Evolutionary conservation across 345 rosid species (phyloP).

Genomic region (Garcia nutans): DNA sequence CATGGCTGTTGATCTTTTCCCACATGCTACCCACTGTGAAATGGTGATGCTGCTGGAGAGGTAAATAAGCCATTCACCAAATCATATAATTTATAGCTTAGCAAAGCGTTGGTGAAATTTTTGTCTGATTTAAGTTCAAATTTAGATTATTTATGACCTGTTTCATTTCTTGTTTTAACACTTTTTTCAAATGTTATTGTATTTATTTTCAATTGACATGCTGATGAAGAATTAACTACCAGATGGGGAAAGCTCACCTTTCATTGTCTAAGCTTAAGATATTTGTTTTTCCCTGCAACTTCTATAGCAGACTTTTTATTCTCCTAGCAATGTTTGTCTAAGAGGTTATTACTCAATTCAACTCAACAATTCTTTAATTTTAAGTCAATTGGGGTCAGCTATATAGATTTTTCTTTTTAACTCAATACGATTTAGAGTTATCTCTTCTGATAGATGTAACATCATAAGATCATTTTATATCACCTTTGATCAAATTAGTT

Average conservation of each 20-base stretch:
- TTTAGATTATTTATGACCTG: slow-evolving; percentile 1
- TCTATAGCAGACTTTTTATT: no score
- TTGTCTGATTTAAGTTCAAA: not conserved
- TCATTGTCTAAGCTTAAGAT: no score
- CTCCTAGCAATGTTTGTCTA: no score
- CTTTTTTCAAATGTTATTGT: not conserved
- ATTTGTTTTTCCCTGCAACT: no score
- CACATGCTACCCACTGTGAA: slow-evolving; percentile 92
- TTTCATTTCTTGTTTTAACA: not conserved
- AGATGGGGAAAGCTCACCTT: not conserved
- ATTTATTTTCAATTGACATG: not conserved
- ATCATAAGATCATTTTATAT: no score
- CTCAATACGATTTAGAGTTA: no score
- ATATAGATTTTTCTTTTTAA: no score
- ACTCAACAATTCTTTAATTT: no score
- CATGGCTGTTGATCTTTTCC: slow-evolving; percentile 94
- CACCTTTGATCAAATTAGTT: no score
- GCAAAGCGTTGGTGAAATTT: not conserved
- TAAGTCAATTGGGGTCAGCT: no score
- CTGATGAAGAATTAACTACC: not conserved
- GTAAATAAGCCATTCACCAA: slow-evolving; percentile 23
- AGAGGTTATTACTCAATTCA: no score
- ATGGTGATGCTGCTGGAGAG: slow-evolving; percentile 93
- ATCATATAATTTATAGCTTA: not conserved
- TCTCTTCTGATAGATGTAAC: no score